phyloP scores from a whole-genome alignment of 768 basidiomycete species.

The Lactarius tabidus region DNA sequence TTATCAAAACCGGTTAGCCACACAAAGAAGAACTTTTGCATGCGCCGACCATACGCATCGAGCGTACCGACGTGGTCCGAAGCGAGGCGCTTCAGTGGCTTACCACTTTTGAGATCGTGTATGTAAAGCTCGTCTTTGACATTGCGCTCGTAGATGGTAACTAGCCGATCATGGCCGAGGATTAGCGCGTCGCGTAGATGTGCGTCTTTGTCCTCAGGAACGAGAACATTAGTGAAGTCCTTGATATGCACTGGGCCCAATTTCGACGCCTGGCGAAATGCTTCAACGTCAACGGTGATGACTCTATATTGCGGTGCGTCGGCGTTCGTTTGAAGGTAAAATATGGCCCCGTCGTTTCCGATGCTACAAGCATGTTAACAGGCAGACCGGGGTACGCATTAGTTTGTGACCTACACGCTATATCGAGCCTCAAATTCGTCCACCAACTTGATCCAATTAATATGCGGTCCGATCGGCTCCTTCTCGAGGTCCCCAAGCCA shows the following conservation, averaged over 20 bases:
- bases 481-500: constrained; percentile 68
- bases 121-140: constrained; percentile 81
- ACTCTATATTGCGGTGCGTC: constrained; percentile 65
- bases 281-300: constrained; percentile 57
- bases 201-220: constrained; percentile 65
- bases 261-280: constrained; percentile 26
- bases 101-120: constrained; percentile 50
- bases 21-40: constrained; percentile 60
- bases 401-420: constrained; percentile 44
- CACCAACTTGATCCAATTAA: constrained; percentile 70
- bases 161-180: constrained; percentile 53
- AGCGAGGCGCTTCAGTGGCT: constrained; percentile 51
- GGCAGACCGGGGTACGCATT: background rate
- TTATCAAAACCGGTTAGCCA: constrained; percentile 65
- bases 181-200: constrained; percentile 47
- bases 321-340: constrained; percentile 64
- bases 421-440: constrained; percentile 68
- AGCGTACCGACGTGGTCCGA: constrained; percentile 66
- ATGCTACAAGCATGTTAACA: constrained; percentile 40
- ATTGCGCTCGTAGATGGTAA: constrained; percentile 65
- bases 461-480: constrained; percentile 55
- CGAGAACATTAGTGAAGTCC: constrained; percentile 51
- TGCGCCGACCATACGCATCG: constrained; percentile 46
- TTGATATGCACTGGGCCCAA: constrained; percentile 29
- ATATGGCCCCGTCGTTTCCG: constrained; percentile 55